These are phyloP conservation scores for Fragilaria crotonensis DNA, from an alignment of 108 stramenopile species.

Conservation along the genomic window DNA sequence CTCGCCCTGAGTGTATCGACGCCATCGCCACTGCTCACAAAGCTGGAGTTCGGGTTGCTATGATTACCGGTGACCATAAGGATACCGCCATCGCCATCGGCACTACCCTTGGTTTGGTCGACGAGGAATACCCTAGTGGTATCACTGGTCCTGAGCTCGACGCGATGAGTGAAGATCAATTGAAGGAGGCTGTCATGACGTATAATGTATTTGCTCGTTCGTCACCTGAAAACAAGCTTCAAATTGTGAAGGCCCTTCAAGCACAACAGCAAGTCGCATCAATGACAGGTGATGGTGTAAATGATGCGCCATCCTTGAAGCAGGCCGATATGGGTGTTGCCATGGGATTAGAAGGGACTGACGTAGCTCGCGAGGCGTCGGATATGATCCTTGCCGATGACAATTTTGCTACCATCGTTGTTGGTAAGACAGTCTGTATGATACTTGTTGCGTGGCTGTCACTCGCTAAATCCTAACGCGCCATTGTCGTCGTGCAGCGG, in stretches of 20 bases:
- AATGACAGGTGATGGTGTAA: conserved; percentile 99
- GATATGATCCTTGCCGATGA: conserved; percentile 97
- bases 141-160: conserved; percentile 82
- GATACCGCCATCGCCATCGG: conserved; percentile 82
- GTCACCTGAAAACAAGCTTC: conserved; percentile 77
- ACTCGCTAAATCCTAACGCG: background rate
- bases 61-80: conserved; percentile 95
- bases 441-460: background rate
- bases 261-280: conserved; percentile 76
- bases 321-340: conserved; percentile 98
- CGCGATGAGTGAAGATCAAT: conserved; percentile 60
- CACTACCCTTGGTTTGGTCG: conserved; percentile 77
- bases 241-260: conserved; percentile 91
- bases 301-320: conserved; percentile 98
- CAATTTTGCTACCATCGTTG: conserved; percentile 96
- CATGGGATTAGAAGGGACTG: conserved; percentile 97
- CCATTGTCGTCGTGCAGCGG: too few relatives aligned
- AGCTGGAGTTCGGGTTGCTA: conserved; percentile 88
- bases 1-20: conserved; percentile 80
- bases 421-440: too few relatives aligned
- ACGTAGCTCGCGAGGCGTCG: conserved; percentile 93
- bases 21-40: conserved; percentile 78
- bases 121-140: conserved; percentile 45
- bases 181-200: conserved; percentile 49
- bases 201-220: conserved; percentile 90